Conservation (phyloP, 768 basidiomycete genomes). For the Lactarius indigo region DNA sequence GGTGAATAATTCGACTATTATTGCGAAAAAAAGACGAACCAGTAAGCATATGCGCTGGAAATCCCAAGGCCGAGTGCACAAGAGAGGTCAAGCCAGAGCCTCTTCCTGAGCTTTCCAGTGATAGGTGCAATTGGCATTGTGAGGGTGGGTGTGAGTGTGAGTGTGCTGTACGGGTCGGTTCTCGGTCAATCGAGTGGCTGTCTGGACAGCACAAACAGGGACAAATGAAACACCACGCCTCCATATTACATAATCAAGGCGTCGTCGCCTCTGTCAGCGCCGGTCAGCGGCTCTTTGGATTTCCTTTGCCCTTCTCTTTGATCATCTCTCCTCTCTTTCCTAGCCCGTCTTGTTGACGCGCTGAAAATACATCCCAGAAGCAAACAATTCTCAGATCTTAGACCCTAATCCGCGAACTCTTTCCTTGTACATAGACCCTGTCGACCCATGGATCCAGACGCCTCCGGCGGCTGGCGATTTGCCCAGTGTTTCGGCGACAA, state of each 20-base stretch:
- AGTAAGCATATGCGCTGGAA: slow-evolving; percentile 73
- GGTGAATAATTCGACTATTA: slow-evolving; percentile 26
- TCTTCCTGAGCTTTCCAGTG: slow-evolving; percentile 90
- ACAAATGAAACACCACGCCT: slow-evolving; percentile 26
- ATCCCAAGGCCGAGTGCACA: slow-evolving; percentile 74
- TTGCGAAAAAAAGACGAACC: slow-evolving; percentile 50
- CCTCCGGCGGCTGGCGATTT: slow-evolving; percentile 91
- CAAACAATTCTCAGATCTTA: slow-evolving; percentile 28
- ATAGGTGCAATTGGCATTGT: slow-evolving; percentile 86
- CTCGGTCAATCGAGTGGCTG: slow-evolving; percentile 3
- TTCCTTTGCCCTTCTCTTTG: slow-evolving; percentile 10
- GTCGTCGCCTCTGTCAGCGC: neutral
- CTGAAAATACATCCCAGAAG: slow-evolving; percentile 2
- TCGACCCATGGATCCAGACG: slow-evolving; percentile 75
- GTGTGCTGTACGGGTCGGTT: neutral
- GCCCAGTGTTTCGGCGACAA: slow-evolving; percentile 99
- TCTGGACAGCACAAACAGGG: slow-evolving; percentile 18
- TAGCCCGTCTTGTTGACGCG: slow-evolving; percentile 10
- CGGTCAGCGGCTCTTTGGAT: slow-evolving; percentile 18
- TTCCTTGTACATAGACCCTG: slow-evolving; percentile 24
- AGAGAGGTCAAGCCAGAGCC: slow-evolving; percentile 82
- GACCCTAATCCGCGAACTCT: slow-evolving; percentile 13
- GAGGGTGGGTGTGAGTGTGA: slow-evolving; percentile 29
- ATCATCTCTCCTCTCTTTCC: slow-evolving; percentile 5
- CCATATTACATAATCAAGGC: slow-evolving; percentile 8